Evolutionary conservation across 495 filamentous ascomycete genomes (phyloP).

Genomic region (Hypoxylon perforatum): DNA sequence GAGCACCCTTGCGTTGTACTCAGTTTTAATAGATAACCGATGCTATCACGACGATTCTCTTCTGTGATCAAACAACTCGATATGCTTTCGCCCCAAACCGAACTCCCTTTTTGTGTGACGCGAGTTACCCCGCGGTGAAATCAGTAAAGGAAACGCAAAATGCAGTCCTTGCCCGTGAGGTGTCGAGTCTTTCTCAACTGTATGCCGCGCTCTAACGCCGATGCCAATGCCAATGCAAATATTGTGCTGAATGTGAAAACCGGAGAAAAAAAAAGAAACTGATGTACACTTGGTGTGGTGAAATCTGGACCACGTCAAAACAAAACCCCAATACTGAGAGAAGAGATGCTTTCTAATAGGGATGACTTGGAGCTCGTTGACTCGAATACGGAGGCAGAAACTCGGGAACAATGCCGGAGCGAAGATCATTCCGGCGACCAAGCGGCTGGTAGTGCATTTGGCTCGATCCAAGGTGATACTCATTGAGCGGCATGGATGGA

Average conservation of each 20-base stretch:
- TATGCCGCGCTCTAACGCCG: constrained; percentile 45
- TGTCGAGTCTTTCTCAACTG: constrained; percentile 43
- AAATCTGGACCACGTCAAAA: constrained; percentile 27
- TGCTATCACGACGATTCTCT: background rate
- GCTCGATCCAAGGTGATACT: constrained; percentile 73
- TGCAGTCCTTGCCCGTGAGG: constrained; percentile 36
- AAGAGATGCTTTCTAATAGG: constrained; percentile 27
- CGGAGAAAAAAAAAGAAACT: constrained; percentile 14
- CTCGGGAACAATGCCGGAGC: constrained; percentile 86
- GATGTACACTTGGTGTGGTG: constrained; percentile 8
- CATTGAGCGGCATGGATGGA: constrained; percentile 80
- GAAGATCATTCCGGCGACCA: constrained; percentile 79
- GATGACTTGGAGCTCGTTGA: constrained; percentile 36
- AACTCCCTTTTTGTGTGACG: constrained; percentile 45
- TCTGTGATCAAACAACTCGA: constrained; percentile 9
- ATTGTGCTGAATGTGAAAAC: constrained; percentile 16
- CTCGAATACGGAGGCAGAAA: constrained; percentile 47
- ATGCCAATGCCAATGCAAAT: constrained; percentile 45
- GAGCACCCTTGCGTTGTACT: background rate
- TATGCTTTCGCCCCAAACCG: constrained; percentile 14
- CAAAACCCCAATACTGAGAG: background rate
- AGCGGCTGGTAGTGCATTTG: constrained; percentile 98
- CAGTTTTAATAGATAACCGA: constrained; percentile 6
- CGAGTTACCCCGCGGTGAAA: constrained; percentile 25
- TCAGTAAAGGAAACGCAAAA: constrained; percentile 22